Evolutionary conservation across 1,284 basidiomycete genomes (phyloP).

Genomic region (Cryptococcus jaspeensis): DNA sequence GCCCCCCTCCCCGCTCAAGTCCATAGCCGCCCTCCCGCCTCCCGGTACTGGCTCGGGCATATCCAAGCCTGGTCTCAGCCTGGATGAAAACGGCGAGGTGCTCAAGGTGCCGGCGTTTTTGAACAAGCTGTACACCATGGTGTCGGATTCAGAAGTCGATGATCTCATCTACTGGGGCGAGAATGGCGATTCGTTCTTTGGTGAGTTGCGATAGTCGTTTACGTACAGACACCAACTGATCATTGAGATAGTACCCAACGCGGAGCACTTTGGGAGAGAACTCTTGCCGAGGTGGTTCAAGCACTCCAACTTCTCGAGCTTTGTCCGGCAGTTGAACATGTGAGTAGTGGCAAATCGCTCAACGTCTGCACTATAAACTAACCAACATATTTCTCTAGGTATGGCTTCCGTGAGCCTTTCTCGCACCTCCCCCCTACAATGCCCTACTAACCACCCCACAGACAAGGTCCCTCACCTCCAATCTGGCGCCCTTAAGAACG

Average conservation of each 20-base stretch:
- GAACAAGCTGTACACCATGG: constrained; percentile 91
- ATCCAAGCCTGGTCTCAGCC: constrained; percentile 38
- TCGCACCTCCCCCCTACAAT: constrained; percentile 4
- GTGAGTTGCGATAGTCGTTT: constrained; percentile 55
- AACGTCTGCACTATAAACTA: not conserved
- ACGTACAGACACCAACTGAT: no score
- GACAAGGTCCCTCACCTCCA: constrained; percentile 93
- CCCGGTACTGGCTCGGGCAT: constrained; percentile 14
- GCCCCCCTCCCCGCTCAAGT: constrained; percentile 14
- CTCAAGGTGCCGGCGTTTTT: constrained; percentile 73
- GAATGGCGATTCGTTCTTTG: constrained; percentile 84
- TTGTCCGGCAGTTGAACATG: constrained; percentile 97
- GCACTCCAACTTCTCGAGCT: constrained; percentile 89
- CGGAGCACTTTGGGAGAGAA: constrained; percentile 87
- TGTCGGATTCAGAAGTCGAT: constrained; percentile 77
- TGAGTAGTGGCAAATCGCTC: constrained; percentile 16
- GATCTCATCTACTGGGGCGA: constrained; percentile 88
- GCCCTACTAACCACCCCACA: constrained; percentile 6
- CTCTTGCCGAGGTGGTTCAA: constrained; percentile 94
- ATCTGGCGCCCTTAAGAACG: constrained; percentile 81
- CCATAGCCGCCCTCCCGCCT: constrained; percentile 11
- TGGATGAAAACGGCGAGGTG: constrained; percentile 48
- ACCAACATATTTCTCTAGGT: constrained; percentile 42
- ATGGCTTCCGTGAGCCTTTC: constrained; percentile 67
- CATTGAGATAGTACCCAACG: constrained; percentile 70